These are phyloP conservation scores for Macrolepiota albuminosa DNA, from an alignment of 768 basidiomycete genomes.

Conservation along the genomic window DNA sequence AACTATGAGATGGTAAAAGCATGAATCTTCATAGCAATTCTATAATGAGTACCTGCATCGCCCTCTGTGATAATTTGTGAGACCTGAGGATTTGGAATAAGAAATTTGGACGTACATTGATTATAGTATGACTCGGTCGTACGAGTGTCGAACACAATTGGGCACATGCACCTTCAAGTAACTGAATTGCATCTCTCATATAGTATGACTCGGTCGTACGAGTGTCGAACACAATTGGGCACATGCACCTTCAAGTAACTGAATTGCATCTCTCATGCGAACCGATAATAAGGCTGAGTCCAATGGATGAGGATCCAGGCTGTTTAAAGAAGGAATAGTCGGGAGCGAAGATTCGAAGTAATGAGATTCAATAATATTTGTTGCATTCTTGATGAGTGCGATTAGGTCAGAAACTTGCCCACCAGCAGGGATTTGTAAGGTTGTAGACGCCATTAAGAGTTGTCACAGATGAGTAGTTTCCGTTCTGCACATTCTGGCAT, in stretches of 20 bases:
- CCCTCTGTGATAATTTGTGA: neutral
- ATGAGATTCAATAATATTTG: slow-evolving; percentile 13
- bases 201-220: too few species aligned
- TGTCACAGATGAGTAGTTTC: too few species aligned
- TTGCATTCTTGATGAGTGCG: slow-evolving; percentile 12
- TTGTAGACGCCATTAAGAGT: neutral
- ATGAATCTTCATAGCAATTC: neutral
- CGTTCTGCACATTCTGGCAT: too few species aligned
- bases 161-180: too few species aligned
- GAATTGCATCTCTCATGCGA: neutral
- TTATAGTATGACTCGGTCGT: too few species aligned
- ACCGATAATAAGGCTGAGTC: slow-evolving; percentile 15
- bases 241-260: too few species aligned
- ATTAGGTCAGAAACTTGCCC: slow-evolving; percentile 13
- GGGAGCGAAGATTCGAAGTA: slow-evolving; percentile 8
- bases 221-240: too few species aligned
- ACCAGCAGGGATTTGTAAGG: neutral
- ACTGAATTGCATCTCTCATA: too few species aligned
- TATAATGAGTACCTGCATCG: slow-evolving; percentile 1
- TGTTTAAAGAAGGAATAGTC: slow-evolving; percentile 18
- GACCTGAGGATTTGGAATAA: neutral
- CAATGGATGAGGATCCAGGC: slow-evolving; percentile 17
- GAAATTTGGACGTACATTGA: too few species aligned
- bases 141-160: too few species aligned
- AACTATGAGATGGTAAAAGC: neutral